Evolutionary conservation across 768 basidiomycete species (phyloP), one percentile per base, ranked within the genome.

Genomic region (Ephemerocybe angulata): DNA sequence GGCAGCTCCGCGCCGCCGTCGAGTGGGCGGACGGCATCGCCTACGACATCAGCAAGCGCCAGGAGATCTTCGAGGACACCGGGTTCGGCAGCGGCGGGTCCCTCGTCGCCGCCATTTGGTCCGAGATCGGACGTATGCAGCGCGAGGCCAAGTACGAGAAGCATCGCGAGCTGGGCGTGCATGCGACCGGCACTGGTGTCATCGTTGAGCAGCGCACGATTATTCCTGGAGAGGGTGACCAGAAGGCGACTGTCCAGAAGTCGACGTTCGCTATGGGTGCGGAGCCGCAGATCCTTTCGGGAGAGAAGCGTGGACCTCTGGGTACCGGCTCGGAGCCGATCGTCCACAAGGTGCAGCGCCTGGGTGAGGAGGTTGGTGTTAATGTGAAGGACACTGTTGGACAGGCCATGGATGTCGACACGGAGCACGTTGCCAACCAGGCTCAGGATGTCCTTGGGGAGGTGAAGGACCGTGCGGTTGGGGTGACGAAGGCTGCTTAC

Each of bases 201-300:
- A 70, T 89, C 47, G 76, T 82, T 40, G 78, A 84, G 61, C 80
- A 79, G 33, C 56, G 68, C 35, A 70, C 64, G 15, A 63, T 63
- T 40, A 61, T 60, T 11, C 67, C 62, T 11, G 63, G 64, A 8
- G 59, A 60, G 28, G 59, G 57, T 2, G 54, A 42, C 3, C 57
- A 55, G 57, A 66, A 61, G 51, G 49, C 37, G 6, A 49, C 57
- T 24, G 57, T 62, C 22, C 51, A 61, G 30, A 66, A 62, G 35
- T 66, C 70, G 40, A 59, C 65, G 47, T 79, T 90, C 46, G 88
- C 87, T 0, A 70, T 89, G 71, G 88, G 88, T 2, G 84, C 79
- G 5, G 86, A 87, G 67, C 88, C 88, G 31, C 88, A 90, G 72
- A 81, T 90, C 29, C 66, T 90, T 27, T 68, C 79, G 25, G 84